phyloP scores from a whole-genome alignment of 805 yeast species.

The Clavispora santaluciae region DNA sequence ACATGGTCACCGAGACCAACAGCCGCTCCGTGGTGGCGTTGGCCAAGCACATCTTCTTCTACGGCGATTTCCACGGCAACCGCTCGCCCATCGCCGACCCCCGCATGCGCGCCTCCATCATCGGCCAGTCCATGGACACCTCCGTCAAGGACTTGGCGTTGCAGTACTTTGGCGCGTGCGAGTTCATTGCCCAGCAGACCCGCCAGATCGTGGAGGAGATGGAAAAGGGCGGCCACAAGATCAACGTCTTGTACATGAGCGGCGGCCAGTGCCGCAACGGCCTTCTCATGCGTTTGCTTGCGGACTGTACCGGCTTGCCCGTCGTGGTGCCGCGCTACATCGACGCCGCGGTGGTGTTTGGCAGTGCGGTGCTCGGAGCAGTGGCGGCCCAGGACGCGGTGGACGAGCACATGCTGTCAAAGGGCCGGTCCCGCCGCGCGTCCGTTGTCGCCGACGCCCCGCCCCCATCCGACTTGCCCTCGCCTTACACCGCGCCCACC shows the following conservation, averaged over 20 bases:
- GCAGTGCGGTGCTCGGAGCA: slow-evolving; percentile 92
- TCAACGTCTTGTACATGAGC: slow-evolving; percentile 76
- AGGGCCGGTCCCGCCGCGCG: slow-evolving; percentile 34
- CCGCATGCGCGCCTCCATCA: slow-evolving; percentile 83
- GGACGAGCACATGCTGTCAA: slow-evolving; percentile 27
- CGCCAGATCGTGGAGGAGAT: slow-evolving; percentile 88
- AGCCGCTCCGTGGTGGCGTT: slow-evolving; percentile 72
- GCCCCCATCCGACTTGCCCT: slow-evolving; percentile 27
- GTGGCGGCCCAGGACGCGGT: slow-evolving; percentile 75
- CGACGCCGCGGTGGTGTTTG: slow-evolving; percentile 96
- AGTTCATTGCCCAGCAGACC: slow-evolving; percentile 96
- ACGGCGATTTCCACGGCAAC: slow-evolving; percentile 96
- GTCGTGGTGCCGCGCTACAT: slow-evolving; percentile 90
- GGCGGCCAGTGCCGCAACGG: slow-evolving; percentile 98
- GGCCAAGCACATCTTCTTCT: slow-evolving; percentile 82
- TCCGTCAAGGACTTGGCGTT: slow-evolving; percentile 81
- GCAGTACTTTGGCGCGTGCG: slow-evolving; percentile 89
- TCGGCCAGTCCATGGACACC: slow-evolving; percentile 89
- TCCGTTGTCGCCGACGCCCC: slow-evolving; percentile 22
- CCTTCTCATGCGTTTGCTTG: slow-evolving; percentile 79
- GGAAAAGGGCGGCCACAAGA: slow-evolving; percentile 72
- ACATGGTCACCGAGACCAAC: slow-evolving; percentile 50
- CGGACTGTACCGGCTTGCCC: slow-evolving; percentile 90
- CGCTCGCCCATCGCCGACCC: slow-evolving; percentile 98
- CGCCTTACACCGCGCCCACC: slow-evolving; percentile 72